Percentiles rank a stretch among this genome's conserved stretches.
phyloP scores from a whole-genome alignment of 768 basidiomycete genomes.

The Infundibulicybe gibba region DNA sequence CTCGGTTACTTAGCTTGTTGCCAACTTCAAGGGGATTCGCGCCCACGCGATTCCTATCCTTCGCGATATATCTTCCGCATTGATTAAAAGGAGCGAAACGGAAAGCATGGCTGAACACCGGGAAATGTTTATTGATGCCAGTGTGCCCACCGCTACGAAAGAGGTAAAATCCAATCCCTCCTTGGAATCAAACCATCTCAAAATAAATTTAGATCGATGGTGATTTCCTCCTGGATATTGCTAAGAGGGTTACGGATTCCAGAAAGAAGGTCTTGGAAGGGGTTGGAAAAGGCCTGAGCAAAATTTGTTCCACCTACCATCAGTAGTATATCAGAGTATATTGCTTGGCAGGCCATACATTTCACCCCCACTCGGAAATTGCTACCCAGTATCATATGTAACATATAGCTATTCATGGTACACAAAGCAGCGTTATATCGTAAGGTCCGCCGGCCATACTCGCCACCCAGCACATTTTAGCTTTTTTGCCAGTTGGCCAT shows the following conservation, averaged over 20 bases:
- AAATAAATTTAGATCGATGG: constrained; percentile 46
- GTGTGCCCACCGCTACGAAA: constrained; percentile 11
- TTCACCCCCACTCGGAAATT: too few species aligned
- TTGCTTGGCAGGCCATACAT: too few species aligned
- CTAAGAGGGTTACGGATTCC: constrained; percentile 65
- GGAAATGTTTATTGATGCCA: constrained; percentile 48
- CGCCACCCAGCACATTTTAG: too few species aligned
- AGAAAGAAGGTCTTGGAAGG: constrained; percentile 72
- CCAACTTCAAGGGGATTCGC: constrained; percentile 63
- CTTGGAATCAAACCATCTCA: too few species aligned
- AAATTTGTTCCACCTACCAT: constrained; percentile 17
- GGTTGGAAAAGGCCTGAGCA: constrained; percentile 58
- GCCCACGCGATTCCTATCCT: constrained; percentile 46
- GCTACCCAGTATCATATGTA: too few species aligned
- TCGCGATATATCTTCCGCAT: constrained; percentile 50
- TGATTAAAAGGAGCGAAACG: constrained; percentile 47
- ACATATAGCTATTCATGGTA: too few species aligned
- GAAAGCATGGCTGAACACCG: constrained; percentile 53
- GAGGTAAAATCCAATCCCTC: too few species aligned
- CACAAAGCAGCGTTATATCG: too few species aligned
- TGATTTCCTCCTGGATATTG: constrained; percentile 57
- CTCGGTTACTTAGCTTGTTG: constrained; percentile 46
- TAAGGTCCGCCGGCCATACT: too few species aligned
- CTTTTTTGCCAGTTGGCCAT: too few species aligned
- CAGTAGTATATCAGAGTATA: constrained; percentile 2